Percentiles rank a stretch among this genome's conserved stretches.
phyloP scores from a whole-genome alignment of 768 basidiomycete species.

The Boletus huronensis region DNA sequence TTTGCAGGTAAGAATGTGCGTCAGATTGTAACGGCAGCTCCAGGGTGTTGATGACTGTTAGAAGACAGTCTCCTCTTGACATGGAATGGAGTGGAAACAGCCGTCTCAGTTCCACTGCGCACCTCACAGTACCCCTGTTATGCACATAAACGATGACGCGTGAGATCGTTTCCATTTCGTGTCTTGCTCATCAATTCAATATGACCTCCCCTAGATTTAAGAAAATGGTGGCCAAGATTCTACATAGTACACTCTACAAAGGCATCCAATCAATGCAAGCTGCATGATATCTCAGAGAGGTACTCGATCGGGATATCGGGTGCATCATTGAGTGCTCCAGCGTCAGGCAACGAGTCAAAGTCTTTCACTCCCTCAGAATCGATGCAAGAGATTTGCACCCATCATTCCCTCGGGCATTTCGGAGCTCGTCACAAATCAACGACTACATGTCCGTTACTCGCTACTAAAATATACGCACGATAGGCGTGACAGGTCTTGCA shows the following conservation, averaged over 20 bases:
- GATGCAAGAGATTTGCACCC: background rate
- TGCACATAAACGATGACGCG: background rate
- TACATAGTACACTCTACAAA: background rate
- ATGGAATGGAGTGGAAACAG: background rate
- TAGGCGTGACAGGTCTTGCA: background rate
- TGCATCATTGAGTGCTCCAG: background rate
- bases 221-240: background rate
- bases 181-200: background rate
- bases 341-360: background rate
- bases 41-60: background rate
- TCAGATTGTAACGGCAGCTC: background rate
- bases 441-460: background rate
- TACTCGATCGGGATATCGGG: background rate
- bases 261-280: background rate
- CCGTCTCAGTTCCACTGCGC: background rate
- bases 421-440: background rate
- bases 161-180: constrained; percentile 4
- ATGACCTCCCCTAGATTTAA: background rate
- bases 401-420: constrained; percentile 4
- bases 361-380: background rate
- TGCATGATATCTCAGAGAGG: background rate
- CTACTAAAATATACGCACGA: background rate
- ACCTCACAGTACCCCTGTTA: background rate
- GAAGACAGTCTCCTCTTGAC: background rate
- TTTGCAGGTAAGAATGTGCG: background rate